Conservation (phyloP, 768 basidiomycete species). For the Termitomyces sp. region DNA sequence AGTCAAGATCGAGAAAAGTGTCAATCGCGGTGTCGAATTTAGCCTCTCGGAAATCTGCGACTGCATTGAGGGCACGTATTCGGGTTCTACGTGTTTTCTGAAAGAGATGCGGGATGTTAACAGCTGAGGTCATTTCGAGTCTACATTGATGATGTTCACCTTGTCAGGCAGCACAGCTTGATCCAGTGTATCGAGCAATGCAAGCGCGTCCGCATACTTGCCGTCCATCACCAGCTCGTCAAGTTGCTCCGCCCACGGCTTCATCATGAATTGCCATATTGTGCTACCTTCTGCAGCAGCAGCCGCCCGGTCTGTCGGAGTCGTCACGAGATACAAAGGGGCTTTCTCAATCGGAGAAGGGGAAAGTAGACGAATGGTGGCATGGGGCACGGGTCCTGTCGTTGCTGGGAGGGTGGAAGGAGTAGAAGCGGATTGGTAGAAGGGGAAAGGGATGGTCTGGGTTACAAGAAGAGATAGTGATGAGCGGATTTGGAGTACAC, state of each 20-base stretch:
- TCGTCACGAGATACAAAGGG: constrained; percentile 59
- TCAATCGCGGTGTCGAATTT: constrained; percentile 80
- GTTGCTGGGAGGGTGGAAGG: constrained; percentile 20
- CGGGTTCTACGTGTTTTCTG: constrained; percentile 52
- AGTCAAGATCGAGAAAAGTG: constrained; percentile 79
- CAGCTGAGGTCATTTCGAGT: not conserved
- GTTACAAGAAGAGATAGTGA: constrained; percentile 56
- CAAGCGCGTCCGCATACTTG: constrained; percentile 73
- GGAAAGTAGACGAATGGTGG: constrained; percentile 60
- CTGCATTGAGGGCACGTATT: constrained; percentile 71
- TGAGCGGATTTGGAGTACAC: constrained; percentile 67
- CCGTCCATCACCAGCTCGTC: constrained; percentile 74
- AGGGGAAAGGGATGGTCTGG: constrained; percentile 65
- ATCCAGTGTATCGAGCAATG: constrained; percentile 69
- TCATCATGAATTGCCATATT: constrained; percentile 73
- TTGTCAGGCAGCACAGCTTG: constrained; percentile 55
- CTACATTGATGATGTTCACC: constrained; percentile 26
- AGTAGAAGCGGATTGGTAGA: constrained; percentile 28
- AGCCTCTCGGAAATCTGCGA: constrained; percentile 64
- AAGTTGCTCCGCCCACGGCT: constrained; percentile 73
- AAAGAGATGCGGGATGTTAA: not conserved
- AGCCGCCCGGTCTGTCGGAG: constrained; percentile 66
- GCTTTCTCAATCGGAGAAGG: constrained; percentile 48
- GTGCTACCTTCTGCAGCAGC: constrained; percentile 67
- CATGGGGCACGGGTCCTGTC: constrained; percentile 27